phyloP scores from a whole-genome alignment of 169 alveolate genomes.

The Neospora caninum region DNA sequence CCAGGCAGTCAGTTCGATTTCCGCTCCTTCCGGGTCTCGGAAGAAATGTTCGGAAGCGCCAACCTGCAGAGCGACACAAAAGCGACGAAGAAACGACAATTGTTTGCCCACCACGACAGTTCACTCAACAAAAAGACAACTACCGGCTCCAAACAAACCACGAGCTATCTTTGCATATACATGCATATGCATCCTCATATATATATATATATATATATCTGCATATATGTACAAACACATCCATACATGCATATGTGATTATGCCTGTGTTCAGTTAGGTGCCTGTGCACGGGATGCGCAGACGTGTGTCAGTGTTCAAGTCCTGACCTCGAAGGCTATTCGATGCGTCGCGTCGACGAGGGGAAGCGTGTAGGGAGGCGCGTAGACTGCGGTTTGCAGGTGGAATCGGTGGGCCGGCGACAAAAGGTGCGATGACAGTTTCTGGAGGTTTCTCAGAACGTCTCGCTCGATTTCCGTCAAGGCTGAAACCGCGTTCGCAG shows the following conservation, averaged over 20 bases:
- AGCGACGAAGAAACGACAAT: background rate
- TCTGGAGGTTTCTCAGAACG: background rate
- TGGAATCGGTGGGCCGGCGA: background rate
- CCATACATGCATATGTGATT: background rate
- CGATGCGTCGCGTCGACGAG: background rate
- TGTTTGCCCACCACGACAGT: too few relatives aligned
- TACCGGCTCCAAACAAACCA: too few relatives aligned
- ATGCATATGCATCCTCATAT: background rate
- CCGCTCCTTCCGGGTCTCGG: constrained; percentile 31
- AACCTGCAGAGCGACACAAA: background rate
- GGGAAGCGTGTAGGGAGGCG: constrained; percentile 24
- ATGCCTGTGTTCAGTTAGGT: too few relatives aligned
- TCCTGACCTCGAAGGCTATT: constrained; percentile 16
- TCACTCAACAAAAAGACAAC: too few relatives aligned
- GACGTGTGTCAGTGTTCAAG: background rate
- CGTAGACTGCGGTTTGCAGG: background rate
- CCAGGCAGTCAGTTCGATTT: constrained; percentile 19
- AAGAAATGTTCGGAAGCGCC: background rate
- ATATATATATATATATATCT: background rate
- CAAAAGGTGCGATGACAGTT: background rate
- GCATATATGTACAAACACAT: background rate
- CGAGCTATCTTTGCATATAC: too few relatives aligned
- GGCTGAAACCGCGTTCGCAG: background rate
- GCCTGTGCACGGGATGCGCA: background rate
- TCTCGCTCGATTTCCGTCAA: background rate